Conservation (phyloP, 495 filamentous ascomycete genomes). For the Lentithecium fluviatile region DNA sequence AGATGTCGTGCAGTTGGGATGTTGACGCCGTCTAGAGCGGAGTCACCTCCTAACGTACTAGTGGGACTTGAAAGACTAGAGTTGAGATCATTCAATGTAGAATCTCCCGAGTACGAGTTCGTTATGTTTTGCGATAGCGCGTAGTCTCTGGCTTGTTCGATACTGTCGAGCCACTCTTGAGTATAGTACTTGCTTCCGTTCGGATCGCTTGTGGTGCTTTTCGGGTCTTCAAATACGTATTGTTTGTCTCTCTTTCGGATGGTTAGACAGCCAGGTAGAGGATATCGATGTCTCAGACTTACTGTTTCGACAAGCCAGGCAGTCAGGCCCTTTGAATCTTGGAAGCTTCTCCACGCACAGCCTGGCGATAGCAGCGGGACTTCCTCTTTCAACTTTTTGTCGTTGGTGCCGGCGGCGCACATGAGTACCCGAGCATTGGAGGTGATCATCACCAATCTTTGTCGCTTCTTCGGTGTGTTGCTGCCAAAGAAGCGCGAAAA, state of each 20-base stretch:
- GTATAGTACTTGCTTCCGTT: constrained; percentile 53
- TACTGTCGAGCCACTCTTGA: constrained; percentile 83
- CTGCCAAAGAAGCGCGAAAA: constrained; percentile 91
- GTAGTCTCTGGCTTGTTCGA: constrained; percentile 79
- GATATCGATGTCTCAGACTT: constrained; percentile 44
- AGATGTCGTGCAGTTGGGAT: constrained; percentile 49
- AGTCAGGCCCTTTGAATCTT: constrained; percentile 77
- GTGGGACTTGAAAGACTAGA: constrained; percentile 72
- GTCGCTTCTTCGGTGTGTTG: constrained; percentile 84
- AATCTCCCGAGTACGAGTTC: constrained; percentile 67
- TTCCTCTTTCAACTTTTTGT: constrained; percentile 92
- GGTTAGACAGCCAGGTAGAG: constrained; percentile 18
- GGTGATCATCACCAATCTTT: constrained; percentile 93
- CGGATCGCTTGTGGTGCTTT: constrained; percentile 53
- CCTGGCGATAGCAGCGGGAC: constrained; percentile 73
- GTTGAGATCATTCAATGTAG: constrained; percentile 67
- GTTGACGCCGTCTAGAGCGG: constrained; percentile 47
- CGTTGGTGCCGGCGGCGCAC: constrained; percentile 88
- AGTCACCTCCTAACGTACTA: constrained; percentile 61
- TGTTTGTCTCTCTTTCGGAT: constrained; percentile 74
- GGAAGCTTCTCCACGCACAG: constrained; percentile 71
- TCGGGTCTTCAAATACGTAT: constrained; percentile 88
- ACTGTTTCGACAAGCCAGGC: constrained; percentile 95
- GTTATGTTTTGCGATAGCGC: constrained; percentile 67
- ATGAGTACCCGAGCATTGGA: constrained; percentile 85